Percentiles rank a stretch among this genome's conserved stretches.
phyloP scores from a whole-genome alignment of 2,329 filamentous ascomycete species.

The Aspergillus spinulosporus region DNA sequence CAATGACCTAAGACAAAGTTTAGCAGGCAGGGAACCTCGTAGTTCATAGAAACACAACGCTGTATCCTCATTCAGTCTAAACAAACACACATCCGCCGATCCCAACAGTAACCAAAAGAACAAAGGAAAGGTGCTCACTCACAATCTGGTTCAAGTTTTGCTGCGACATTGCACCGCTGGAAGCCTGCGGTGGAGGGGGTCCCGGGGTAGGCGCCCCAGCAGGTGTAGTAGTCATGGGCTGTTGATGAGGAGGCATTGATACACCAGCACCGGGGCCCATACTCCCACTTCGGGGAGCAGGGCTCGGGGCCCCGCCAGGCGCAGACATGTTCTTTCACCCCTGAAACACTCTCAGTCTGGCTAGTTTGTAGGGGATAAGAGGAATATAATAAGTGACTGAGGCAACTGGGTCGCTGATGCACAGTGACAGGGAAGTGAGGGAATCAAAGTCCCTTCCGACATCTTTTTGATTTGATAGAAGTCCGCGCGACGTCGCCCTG shows the following conservation, averaged over 20 bases:
- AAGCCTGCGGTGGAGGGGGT: slow-evolving; percentile 31
- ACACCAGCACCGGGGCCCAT: slow-evolving; percentile 45
- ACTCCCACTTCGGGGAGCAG: slow-evolving; percentile 50
- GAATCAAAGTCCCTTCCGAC: slow-evolving; percentile 12
- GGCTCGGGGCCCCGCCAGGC: slow-evolving; percentile 49
- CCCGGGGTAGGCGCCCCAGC: slow-evolving; percentile 45
- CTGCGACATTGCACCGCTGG: slow-evolving; percentile 63
- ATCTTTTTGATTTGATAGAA: slow-evolving; percentile 15
- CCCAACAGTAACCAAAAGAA: slow-evolving; percentile 1
- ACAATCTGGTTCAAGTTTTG: slow-evolving; percentile 96
- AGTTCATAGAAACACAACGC: not conserved
- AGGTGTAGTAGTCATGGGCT: slow-evolving; percentile 50
- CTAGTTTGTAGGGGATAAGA: not conserved
- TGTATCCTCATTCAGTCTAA: not conserved
- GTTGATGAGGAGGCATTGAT: slow-evolving; percentile 47
- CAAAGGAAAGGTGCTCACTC: slow-evolving; percentile 60
- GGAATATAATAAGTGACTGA: not conserved
- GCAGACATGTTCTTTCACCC: slow-evolving; percentile 41
- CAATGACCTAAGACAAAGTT: slow-evolving; percentile 65
- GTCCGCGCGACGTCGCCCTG: not conserved
- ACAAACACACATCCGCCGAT: not conserved
- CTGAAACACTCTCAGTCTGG: not conserved
- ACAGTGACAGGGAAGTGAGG: slow-evolving; percentile 13
- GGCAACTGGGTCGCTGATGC: slow-evolving; percentile 7
- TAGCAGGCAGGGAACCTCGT: slow-evolving; percentile 8